Evolutionary conservation across 257 asterid genomes (phyloP), one percentile per base, ranked within the genome.

Genomic region (Jaltomata sinuosa): DNA sequence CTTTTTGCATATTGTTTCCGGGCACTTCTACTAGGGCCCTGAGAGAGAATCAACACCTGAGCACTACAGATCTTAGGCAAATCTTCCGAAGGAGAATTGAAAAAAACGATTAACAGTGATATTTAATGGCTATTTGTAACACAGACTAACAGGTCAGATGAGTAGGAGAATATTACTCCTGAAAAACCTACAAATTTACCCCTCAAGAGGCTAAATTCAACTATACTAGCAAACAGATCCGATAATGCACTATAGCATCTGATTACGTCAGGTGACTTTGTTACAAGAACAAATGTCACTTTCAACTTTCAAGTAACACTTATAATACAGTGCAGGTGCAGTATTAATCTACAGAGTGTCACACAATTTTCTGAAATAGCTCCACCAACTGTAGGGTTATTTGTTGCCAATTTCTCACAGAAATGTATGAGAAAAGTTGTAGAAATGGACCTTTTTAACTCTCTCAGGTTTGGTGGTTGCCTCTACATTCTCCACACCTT

Each of bases 21-120:
- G n/a, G 85, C 68, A 64, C 85, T 83, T 74, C 80, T 83, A 74
- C 80, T 50, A 2, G 68, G 85, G 5, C 67, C 52, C 85, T 83
- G 85, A 50, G 52, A 27, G 62, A 77, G 29, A 77, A 47, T 77
- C 81, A 77, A 77, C 25, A 27, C 25, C 27, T 77, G 62, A 77
- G 62, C 81, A 49, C 62, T 77, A 47, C 36, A 77, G 16, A 77
- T 29, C 62, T 77, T 47, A 47, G 7, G 45, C 42, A 16, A 27
- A 76, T 27, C 61, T 76, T 47, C 42, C 4, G 14, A 12, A 25
- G 36, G 61, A 76, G 8, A 27, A 76, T 0, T n/a, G 76, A 38
- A 81, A 59, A 55, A 29, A 32, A 27, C 2, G 5, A 83, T n/a
- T 15, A 27, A 52, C 59, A 49, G 1, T 49, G 15, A 45, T 53